Evolutionary conservation across 2,329 filamentous ascomycete species (phyloP), one percentile per base, ranked within the genome.

Genomic region (Fusarium tuaranense): DNA sequence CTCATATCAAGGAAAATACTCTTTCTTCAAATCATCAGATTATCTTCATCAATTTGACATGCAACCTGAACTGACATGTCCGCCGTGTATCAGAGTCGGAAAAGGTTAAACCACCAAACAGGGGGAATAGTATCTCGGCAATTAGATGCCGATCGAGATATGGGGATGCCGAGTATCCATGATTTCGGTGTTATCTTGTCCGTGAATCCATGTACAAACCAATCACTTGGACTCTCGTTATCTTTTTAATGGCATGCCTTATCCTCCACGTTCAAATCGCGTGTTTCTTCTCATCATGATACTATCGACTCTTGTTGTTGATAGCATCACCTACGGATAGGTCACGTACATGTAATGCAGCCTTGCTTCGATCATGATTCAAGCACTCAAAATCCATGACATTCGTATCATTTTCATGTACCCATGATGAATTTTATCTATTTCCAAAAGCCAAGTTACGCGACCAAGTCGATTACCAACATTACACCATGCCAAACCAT

Each of bases 401-500:
- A 32, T 8, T 30, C 27, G 8, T 30, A 30, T 9, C 27, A 30
- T 30, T 30, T 30, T 30, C 27, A 30, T 27, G 22, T 46, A 5
- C 6, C 8, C 10, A 38, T 22, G 14, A 9, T n/a, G 2, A 25
- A 34, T 69, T 7, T 38, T 20, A 5, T 18, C 57, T 71, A 67
- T 71, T 39, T 30, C 41, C n/a, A 18, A 44, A 66, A 48, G 5
- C 51, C n/a, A 22, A n/a, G 13, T 36, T 13, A 16, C 10, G 1
- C 10, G 8, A 39, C 48, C 18, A 22, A 18, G 30, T 55, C 25
- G 59, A 75, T 61, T 65, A 61, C 63, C 66, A 57, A 55, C 14
- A 75, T 75, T 75, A 75, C 27, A 44, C 27, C 25, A 46, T 44
- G 36, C 51, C 48, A 34, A 46, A 66, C 32, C 14, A 25, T 38